These are phyloP conservation scores for Metschnikowia continentalis DNA, from an alignment of 805 yeast species.

Conservation along the genomic window DNA sequence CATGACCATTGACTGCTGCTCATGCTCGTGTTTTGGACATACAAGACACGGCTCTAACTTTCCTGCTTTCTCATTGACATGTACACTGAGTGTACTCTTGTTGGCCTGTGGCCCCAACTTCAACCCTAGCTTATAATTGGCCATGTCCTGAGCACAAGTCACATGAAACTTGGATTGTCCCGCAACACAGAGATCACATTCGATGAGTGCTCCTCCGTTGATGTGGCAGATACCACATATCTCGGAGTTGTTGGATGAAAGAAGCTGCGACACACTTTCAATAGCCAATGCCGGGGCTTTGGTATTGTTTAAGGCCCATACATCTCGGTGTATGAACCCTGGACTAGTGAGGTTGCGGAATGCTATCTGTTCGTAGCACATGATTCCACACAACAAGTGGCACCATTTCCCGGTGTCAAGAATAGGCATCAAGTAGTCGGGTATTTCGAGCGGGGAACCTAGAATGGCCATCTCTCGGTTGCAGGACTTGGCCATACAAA, in stretches of 20 bases:
- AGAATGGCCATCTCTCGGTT: slow-evolving; percentile 43
- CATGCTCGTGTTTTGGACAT: slow-evolving; percentile 39
- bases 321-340: slow-evolving; percentile 9
- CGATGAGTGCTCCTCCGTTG: slow-evolving; percentile 47
- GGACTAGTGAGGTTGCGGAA: slow-evolving; percentile 13
- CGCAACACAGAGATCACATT: slow-evolving; percentile 43
- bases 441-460: slow-evolving; percentile 39
- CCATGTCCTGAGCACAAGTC: slow-evolving; percentile 54
- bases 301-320: slow-evolving; percentile 4
- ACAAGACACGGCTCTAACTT: slow-evolving; percentile 40
- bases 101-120: slow-evolving; percentile 26
- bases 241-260: slow-evolving; percentile 23
- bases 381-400: slow-evolving; percentile 69
- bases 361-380: slow-evolving; percentile 37
- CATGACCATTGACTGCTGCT: slow-evolving; percentile 17
- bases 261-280: slow-evolving; percentile 26
- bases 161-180: slow-evolving; percentile 37
- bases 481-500: slow-evolving; percentile 58
- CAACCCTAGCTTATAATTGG: slow-evolving; percentile 53
- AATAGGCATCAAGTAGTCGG: slow-evolving; percentile 72
- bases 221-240: slow-evolving; percentile 45
- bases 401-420: slow-evolving; percentile 63
- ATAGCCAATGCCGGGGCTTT: slow-evolving; percentile 16
- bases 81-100: slow-evolving; percentile 10
- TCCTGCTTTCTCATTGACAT: slow-evolving; percentile 31